Evolutionary conservation across 2,329 filamentous ascomycete genomes (phyloP), one percentile per base, ranked within the genome.

Genomic region (Fusarium buharicum): DNA sequence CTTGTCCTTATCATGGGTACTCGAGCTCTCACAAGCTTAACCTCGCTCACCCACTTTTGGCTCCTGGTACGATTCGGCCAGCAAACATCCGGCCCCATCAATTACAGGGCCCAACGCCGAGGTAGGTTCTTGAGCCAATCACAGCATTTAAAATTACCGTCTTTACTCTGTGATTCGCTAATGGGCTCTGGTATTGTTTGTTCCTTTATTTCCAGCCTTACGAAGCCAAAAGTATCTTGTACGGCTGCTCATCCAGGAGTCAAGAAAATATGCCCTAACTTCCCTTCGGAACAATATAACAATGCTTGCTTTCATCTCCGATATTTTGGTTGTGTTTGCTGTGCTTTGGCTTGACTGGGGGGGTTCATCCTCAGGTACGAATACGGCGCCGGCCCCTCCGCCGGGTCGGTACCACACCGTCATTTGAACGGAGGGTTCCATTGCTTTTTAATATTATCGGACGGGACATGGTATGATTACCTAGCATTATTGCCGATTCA

Each of bases 61-160:
- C 20, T 43, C 27, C 61, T 68, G 63, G 69, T 59, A 64, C 69
- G 66, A 70, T 62, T 54, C 62, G 64, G 68, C 50, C 50, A 48
- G 53, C 48, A 54, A 63, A 70, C 62, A 72, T 70, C 69, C 69
- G 69, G 55, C 53, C 58, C 58, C 54, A 53, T 63, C 45, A 28
- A 33, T 31, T 53, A 11, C 36, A 39, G n/a, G 34, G 37, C 48
- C 34, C 41, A 22, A 37, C 31, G 3, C 39, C 44, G 40, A 43
- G 43, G 31, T 34, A 28, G 14, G 22, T 43, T 38, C 37, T 43
- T 31, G n/a, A 45, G 28, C 71, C 73, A 75, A 75, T 75, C 45
- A 59, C 18, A 54, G 13, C 27, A 39, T 27, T 33, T 47, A 55
- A 70, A 70, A 75, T 74, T 74, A 73, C 69, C 55, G 72, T 50